These are phyloP conservation scores for Sphaerulina musiva DNA, from an alignment of 2,329 filamentous ascomycete genomes.

Conservation along the genomic window DNA sequence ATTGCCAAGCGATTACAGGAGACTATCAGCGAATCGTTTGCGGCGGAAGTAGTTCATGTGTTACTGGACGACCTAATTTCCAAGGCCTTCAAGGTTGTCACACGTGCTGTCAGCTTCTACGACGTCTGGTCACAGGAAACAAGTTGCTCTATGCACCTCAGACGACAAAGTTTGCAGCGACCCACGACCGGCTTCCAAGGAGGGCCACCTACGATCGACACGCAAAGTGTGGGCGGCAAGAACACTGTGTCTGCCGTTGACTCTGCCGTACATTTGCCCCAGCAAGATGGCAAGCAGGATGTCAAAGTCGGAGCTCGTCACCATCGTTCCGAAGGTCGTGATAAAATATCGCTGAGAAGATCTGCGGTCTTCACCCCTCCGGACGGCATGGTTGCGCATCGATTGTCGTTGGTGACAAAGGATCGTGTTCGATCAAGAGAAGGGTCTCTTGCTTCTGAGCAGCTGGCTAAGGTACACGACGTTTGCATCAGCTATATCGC, in stretches of 20 bases:
- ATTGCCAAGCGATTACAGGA: slow-evolving; percentile 80
- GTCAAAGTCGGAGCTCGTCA: slow-evolving; percentile 5
- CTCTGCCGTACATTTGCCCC: slow-evolving; percentile 20
- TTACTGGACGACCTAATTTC: slow-evolving; percentile 88
- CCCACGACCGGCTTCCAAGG: neutral
- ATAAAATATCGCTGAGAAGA: slow-evolving; percentile 1
- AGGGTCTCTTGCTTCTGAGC: slow-evolving; percentile 72
- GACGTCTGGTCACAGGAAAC: slow-evolving; percentile 61
- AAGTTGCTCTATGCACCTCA: slow-evolving; percentile 1
- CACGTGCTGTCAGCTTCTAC: slow-evolving; percentile 78
- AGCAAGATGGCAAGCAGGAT: slow-evolving; percentile 1
- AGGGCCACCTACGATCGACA: slow-evolving; percentile 15
- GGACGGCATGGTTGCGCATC: slow-evolving; percentile 25
- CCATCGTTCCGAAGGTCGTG: neutral
- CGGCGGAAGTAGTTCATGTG: slow-evolving; percentile 58
- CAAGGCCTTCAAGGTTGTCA: slow-evolving; percentile 91
- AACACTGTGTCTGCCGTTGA: slow-evolving; percentile 15
- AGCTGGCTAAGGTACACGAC: slow-evolving; percentile 73
- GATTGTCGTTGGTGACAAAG: slow-evolving; percentile 26
- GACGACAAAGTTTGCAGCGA: slow-evolving; percentile 3
- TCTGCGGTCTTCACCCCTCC: slow-evolving; percentile 20
- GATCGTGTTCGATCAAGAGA: slow-evolving; percentile 26
- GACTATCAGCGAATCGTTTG: slow-evolving; percentile 50
- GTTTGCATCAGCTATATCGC: slow-evolving; percentile 83
- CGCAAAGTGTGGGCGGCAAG: neutral